Base-by-base conservation (phyloP, 495 filamentous ascomycete species). In the Chaetomium cochliodes region DNA sequence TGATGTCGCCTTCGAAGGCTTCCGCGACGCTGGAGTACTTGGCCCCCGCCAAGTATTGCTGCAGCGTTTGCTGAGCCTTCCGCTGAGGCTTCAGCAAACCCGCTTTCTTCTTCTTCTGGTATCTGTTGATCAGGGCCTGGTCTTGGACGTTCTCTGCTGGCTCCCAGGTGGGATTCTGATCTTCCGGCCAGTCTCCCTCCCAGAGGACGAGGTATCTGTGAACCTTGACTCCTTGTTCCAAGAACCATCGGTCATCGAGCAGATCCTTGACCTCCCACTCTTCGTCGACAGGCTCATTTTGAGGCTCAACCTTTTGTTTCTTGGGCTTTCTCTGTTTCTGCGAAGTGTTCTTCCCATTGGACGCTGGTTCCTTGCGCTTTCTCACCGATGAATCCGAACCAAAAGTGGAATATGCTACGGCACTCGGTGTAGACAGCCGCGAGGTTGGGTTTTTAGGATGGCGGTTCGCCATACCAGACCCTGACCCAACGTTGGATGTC, bases 101-200 rank as follows among this genome's bases (percentile, higher is more conserved):
- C 0, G 63, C 62, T 16, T 63, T 52, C 52, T 75, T 77, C 47
- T 67, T 66, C 20, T 74, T 68, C 12, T 72, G 52, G 63, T 80
- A 82, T 20, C 44, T 49, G 33, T 59, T 56, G 37, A 82, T 67
- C 4, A 79, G 56, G 0, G 49, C 26, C 0, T 69, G 60, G 16
- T 76, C 52, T 7, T 65, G 56, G 16, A 83, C 77, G 42, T 81
- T 79, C 4, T 71, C 72, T 44, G 72, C 74, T 0, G 79, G 80
- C 65, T 82, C 80, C 80, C 80, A 83, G 0, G 78, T 79, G 0
- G 78, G 78, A 54, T 82, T 79, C 50, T 81, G 75, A 13, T 74
- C 74, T 2, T 69, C 64, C 0, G 80, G 80, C 80, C 80, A 83
- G 33, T 80, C 63, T 6, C 80, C 80, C n/a, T 67, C 72, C 80